Conservation (phyloP, 495 filamentous ascomycete genomes). For the Penicillium antarcticum region DNA sequence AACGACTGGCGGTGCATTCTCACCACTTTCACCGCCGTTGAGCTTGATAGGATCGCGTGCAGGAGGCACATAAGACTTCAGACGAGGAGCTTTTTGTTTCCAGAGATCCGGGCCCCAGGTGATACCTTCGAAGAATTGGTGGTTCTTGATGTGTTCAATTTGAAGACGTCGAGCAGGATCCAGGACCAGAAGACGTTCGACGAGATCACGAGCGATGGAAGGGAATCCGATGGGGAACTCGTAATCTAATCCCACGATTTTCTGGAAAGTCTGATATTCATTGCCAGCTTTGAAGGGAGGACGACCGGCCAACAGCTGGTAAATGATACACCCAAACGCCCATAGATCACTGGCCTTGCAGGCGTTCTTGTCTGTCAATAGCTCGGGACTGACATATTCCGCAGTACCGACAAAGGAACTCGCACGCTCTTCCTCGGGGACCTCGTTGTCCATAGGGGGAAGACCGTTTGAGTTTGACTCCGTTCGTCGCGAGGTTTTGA, state of each 20-base stretch:
- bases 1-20: slow-evolving; percentile 47
- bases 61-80: slow-evolving; percentile 83
- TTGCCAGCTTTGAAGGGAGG: slow-evolving; percentile 98
- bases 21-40: slow-evolving; percentile 53
- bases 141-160: slow-evolving; percentile 95
- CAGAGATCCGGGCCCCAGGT: slow-evolving; percentile 82
- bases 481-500: slow-evolving; percentile 62
- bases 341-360: slow-evolving; percentile 98
- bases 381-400: slow-evolving; percentile 96
- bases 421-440: slow-evolving; percentile 66
- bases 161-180: slow-evolving; percentile 85
- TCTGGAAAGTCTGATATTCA: slow-evolving; percentile 97
- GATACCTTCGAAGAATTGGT: slow-evolving; percentile 94
- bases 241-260: slow-evolving; percentile 92
- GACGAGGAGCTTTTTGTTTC: slow-evolving; percentile 84
- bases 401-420: slow-evolving; percentile 98
- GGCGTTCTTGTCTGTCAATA: slow-evolving; percentile 91
- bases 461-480: slow-evolving; percentile 39
- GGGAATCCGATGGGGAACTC: slow-evolving; percentile 92
- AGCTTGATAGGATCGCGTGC: slow-evolving; percentile 79
- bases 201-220: slow-evolving; percentile 79
- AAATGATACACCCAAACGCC: slow-evolving; percentile 99
- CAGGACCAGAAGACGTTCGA: slow-evolving; percentile 87
- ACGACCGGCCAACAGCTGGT: slow-evolving; percentile 87
- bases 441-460: slow-evolving; percentile 52